Percentiles rank a stretch among this genome's conserved stretches.
Evolutionary conservation across 1,139 yeast genomes (phyloP).

Genomic region (Zygoascus sp.): DNA sequence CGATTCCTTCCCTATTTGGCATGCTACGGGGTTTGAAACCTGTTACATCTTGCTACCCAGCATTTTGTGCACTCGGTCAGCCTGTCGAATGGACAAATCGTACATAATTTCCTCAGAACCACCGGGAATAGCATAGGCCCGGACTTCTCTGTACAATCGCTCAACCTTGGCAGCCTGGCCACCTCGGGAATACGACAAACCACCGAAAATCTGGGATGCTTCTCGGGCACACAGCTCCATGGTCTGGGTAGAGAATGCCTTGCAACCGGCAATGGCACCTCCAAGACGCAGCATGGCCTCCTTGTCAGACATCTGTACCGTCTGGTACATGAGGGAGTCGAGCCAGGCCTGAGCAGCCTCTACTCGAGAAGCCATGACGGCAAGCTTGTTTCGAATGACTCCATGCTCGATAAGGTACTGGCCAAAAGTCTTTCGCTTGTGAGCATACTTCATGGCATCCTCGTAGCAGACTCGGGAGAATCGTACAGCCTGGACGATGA

Average conservation of each 20-base stretch:
- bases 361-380: constrained; percentile 40
- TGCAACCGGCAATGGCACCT: constrained; percentile 43
- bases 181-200: constrained; percentile 42
- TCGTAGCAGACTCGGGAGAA: constrained; percentile 42
- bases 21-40: no score
- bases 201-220: constrained; percentile 44
- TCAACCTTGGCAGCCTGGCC: constrained; percentile 44
- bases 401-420: constrained; percentile 40
- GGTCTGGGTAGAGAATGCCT: constrained; percentile 41
- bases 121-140: constrained; percentile 44
- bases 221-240: constrained; percentile 43
- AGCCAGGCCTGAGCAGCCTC: constrained; percentile 40
- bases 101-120: constrained; percentile 45
- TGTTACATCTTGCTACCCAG: constrained; percentile 41
- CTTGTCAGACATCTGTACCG: constrained; percentile 34
- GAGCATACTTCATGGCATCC: constrained; percentile 42
- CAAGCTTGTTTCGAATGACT: constrained; percentile 42
- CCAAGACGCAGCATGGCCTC: constrained; percentile 42
- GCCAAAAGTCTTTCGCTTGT: constrained; percentile 42
- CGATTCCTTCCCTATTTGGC: no score
- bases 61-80: constrained; percentile 38
- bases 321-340: constrained; percentile 38
- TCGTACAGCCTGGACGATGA: constrained; percentile 39
- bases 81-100: constrained; percentile 40
- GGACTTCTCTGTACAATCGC: constrained; percentile 41